Conservation (phyloP, 2,329 filamentous ascomycete genomes). For the Acarospora socialis region DNA sequence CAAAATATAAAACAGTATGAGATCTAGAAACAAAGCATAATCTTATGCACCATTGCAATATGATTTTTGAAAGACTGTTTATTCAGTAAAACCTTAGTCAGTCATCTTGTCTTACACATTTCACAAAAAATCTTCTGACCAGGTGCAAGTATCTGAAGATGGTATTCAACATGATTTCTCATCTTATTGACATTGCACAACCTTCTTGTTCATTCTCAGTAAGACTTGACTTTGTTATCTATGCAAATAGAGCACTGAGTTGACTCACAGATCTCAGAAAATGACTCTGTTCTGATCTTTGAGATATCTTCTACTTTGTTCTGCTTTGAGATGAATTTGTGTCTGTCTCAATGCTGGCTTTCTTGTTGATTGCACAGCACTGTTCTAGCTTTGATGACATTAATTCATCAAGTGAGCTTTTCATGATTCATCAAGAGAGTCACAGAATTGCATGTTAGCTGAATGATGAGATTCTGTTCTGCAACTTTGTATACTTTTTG, state of each 20-base stretch:
- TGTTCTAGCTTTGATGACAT: not conserved
- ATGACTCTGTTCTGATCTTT: not conserved
- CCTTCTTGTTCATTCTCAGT: not conserved
- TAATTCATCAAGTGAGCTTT: not conserved
- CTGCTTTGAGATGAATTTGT: not conserved
- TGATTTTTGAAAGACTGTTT: not conserved
- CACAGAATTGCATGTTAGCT: not conserved
- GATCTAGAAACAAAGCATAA: no score
- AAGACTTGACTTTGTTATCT: not conserved
- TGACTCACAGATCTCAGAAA: not conserved
- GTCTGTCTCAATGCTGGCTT: not conserved
- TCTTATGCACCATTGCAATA: not conserved
- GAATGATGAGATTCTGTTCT: not conserved
- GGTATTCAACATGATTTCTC: not conserved
- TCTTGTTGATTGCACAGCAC: not conserved
- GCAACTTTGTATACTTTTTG: not conserved
- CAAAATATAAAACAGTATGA: no score
- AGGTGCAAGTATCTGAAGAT: not conserved
- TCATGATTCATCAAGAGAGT: not conserved
- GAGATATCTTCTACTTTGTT: not conserved
- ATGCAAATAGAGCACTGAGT: not conserved
- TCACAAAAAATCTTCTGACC: not conserved
- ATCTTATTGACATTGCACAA: slow-evolving; percentile 2
- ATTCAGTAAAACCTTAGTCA: not conserved
- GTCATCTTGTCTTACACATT: not conserved